Evolutionary conservation across 495 filamentous ascomycete genomes (phyloP), one percentile per base, ranked within the genome.

Genomic region (Tuber calosporum): DNA sequence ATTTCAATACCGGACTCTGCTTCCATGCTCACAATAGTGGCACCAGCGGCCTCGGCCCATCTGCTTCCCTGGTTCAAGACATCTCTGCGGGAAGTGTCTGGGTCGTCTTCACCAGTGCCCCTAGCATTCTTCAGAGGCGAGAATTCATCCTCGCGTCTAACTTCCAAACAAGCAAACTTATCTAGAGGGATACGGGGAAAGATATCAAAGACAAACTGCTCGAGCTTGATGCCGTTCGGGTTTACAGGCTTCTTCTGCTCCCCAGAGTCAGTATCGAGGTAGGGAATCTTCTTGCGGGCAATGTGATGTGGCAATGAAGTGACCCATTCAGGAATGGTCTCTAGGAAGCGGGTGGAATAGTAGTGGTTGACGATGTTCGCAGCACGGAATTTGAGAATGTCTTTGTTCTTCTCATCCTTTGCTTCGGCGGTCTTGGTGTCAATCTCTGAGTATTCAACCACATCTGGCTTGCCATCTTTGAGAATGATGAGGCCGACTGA

Each of bases 301-400:
- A 99, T 90, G 85, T 99, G 95, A 82, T 97, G 96, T 3, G 94
- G 95, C 40, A 99, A 87, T 77, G 88, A 87, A 84, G 94, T 89
- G 30, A 88, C 88, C 90, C 90, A 97, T 77, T 89, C 86, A 69
- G 94, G 93, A 77, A 98, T 96, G 66, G 87, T 90, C 82, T 97
- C 91, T 69, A 99, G 87, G 86, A 97, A 99, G 72, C 88, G 85
- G 87, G 93, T 96, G 43, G 91, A 94, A 86, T 99, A 99, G 87
- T 97, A 99, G 86, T 99, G 95, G 87, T 99, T 99, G 84, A 99
- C 95, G 74, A 99, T 99, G 85, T 99, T 99, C 76, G 94, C 95
- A 69, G 95, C 94, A 66, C 95, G 90, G 90, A 96, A 97, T 84
- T 93, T 96, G 81, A 99, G 88, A 70, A 98, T 85, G 66, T 88